Base-by-base conservation (phyloP, 73 alveolate species). In the Paraurostyla sp. region DNA sequence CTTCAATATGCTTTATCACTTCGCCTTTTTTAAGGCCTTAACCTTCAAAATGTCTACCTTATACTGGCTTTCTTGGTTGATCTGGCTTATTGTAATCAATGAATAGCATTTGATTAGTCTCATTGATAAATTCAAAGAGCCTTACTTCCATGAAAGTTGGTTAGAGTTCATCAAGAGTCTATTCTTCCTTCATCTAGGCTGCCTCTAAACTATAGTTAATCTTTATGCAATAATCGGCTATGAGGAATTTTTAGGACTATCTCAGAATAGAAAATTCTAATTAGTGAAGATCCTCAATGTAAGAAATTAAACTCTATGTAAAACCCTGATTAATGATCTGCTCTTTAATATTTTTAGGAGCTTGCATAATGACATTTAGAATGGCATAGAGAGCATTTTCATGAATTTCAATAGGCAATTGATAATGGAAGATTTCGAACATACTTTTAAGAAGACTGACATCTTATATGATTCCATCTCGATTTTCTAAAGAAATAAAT, bases 331-430 rank as follows among this genome's bases (percentile, higher is more conserved):
- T 46, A n/a, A 62, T 46, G 54, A 83, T 40, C 69, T 83, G 63
- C 22, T 83, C 85, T 63, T 85, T 69, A 0, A 69, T 27, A 11
- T 85, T 18, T 49, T 85, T 85, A 18, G 87, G 80, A 18, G 71
- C 33, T 50, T 68, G 80, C 30, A 42, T 16, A 0, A 69, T 65
- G n/a, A 85, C 13, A 42, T 85, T 85, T 0, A 69, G 60, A 6
- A 46, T 16, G 2, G 92, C 83, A 32, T 68, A 85, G 27, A 85
- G 73, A 13, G 86, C 92, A 69, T 85, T 60, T 48, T 85, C 92
- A 20, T 50, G 86, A 2, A 85, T 65, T 46, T 85, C 92, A 18
- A 85, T 50, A 13, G 92, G 92, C 7, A 85, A 50, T 48, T 69
- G 41, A 27, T 42, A 69, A 35, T 65, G 36, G 69, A 85, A 85